Percentiles rank a stretch among this genome's conserved stretches.
These are phyloP conservation scores for Colletotrichum coccodes DNA, from an alignment of 2,329 filamentous ascomycete species.

Conservation along the genomic window DNA sequence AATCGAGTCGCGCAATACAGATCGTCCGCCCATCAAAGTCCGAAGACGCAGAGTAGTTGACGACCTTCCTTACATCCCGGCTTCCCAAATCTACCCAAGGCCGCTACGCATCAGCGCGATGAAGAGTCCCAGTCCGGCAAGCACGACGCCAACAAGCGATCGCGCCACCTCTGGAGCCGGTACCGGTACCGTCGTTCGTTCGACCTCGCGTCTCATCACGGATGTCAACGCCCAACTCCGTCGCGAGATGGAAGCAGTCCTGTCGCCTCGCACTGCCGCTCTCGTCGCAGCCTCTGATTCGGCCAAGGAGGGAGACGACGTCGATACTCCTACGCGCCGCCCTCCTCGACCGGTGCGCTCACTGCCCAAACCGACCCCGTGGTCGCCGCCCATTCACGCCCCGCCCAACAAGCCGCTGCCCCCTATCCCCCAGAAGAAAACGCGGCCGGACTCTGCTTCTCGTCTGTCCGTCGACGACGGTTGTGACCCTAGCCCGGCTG, in stretches of 20 bases:
- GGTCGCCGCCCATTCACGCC: conserved; percentile 2
- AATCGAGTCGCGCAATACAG: background rate
- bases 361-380: conserved; percentile 3
- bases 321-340: conserved; percentile 23
- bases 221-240: conserved; percentile 24
- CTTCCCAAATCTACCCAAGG: conserved; percentile 16
- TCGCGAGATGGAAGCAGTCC: conserved; percentile 20
- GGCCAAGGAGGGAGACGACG: background rate
- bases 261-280: conserved; percentile 10
- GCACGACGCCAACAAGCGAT: background rate
- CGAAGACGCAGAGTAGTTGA: conserved; percentile 20
- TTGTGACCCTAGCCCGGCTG: background rate
- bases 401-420: conserved; percentile 29
- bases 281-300: background rate
- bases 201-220: conserved; percentile 22
- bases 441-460: background rate
- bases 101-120: conserved; percentile 20
- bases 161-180: background rate
- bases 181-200: background rate
- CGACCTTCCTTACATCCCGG: conserved; percentile 9
- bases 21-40: conserved; percentile 16
- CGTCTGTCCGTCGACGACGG: background rate
- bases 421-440: background rate
- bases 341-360: conserved; percentile 11
- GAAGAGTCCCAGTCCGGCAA: conserved; percentile 18